phyloP scores from a whole-genome alignment of 352 stramenopile species.

The Globisporangium irregulare region DNA sequence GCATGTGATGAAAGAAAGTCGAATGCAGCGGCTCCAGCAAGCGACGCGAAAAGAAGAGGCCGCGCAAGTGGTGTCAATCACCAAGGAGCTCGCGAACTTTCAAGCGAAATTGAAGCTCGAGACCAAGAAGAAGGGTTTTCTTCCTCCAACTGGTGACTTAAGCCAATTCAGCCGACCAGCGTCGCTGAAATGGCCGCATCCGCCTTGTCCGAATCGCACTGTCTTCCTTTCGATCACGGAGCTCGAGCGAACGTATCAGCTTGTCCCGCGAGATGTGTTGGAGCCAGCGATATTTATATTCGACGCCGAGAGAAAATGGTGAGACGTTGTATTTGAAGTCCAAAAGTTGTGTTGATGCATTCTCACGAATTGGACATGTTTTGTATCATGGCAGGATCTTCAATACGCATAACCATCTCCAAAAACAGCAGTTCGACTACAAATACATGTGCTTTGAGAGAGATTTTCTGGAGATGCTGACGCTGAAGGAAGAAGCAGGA shows the following conservation, averaged over 20 bases:
- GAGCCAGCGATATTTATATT: conserved; percentile 63
- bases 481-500: conserved; percentile 65
- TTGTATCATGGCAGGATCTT: conserved; percentile 44
- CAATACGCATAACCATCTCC: conserved; percentile 60
- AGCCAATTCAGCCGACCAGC: conserved; percentile 27
- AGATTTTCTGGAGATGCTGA: conserved; percentile 74
- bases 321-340: not conserved
- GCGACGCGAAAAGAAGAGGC: conserved; percentile 56
- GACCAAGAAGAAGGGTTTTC: conserved; percentile 13
- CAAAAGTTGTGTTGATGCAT: not conserved
- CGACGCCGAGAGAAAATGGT: conserved; percentile 70
- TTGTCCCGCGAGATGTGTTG: conserved; percentile 62
- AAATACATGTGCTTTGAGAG: conserved; percentile 73
- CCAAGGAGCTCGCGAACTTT: conserved; percentile 42
- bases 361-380: not conserved
- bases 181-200: conserved; percentile 59
- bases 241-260: conserved; percentile 57
- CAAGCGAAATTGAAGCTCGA: conserved; percentile 16
- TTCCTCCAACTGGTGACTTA: not conserved
- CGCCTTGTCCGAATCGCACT: conserved; percentile 49
- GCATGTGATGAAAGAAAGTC: conserved; percentile 60
- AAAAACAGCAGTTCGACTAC: conserved; percentile 69
- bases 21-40: conserved; percentile 56
- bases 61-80: conserved; percentile 48
- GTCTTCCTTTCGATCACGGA: conserved; percentile 73